Conservation (phyloP, 805 yeast species). For the Ogataea philodendri region DNA sequence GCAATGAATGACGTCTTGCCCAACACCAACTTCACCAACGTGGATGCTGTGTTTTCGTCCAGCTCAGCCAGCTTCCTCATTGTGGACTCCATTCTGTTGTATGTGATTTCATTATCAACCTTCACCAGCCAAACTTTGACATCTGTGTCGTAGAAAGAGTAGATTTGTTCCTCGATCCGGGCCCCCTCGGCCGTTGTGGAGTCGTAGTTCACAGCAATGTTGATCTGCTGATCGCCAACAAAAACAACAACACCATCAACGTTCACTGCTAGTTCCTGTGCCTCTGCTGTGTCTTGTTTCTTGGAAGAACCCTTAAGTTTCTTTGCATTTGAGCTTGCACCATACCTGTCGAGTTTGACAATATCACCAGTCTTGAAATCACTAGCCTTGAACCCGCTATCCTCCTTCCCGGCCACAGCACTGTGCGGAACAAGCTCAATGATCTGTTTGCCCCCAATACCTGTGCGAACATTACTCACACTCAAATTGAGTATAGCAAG, state of each 20-base stretch:
- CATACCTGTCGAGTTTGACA: slow-evolving; percentile 56
- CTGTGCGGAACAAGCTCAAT: slow-evolving; percentile 63
- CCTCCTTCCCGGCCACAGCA: slow-evolving; percentile 24
- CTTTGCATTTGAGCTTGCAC: slow-evolving; percentile 22
- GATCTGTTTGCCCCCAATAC: slow-evolving; percentile 72
- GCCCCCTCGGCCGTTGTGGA: slow-evolving; percentile 24
- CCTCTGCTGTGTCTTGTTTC: slow-evolving; percentile 25
- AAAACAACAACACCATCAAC: slow-evolving; percentile 68
- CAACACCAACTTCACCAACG: slow-evolving; percentile 44
- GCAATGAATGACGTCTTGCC: slow-evolving; percentile 41
- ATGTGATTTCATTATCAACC: slow-evolving; percentile 65
- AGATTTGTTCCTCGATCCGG: slow-evolving; percentile 48
- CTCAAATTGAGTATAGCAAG: slow-evolving; percentile 69
- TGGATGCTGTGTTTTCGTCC: slow-evolving; percentile 32
- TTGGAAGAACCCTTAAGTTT: slow-evolving; percentile 33
- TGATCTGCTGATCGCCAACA: slow-evolving; percentile 44
- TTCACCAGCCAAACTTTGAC: slow-evolving; percentile 65
- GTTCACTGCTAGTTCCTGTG: slow-evolving; percentile 23
- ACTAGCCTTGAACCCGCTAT: slow-evolving; percentile 40
- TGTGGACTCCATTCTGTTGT: slow-evolving; percentile 75
- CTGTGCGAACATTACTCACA: slow-evolving; percentile 63
- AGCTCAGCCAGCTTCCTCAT: slow-evolving; percentile 62
- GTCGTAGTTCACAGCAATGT: slow-evolving; percentile 59
- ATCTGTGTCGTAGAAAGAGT: slow-evolving; percentile 43
- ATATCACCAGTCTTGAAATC: slow-evolving; percentile 74